phyloP scores from a whole-genome alignment of 106 monocot genomes.

The Amphibolis antarctica region DNA sequence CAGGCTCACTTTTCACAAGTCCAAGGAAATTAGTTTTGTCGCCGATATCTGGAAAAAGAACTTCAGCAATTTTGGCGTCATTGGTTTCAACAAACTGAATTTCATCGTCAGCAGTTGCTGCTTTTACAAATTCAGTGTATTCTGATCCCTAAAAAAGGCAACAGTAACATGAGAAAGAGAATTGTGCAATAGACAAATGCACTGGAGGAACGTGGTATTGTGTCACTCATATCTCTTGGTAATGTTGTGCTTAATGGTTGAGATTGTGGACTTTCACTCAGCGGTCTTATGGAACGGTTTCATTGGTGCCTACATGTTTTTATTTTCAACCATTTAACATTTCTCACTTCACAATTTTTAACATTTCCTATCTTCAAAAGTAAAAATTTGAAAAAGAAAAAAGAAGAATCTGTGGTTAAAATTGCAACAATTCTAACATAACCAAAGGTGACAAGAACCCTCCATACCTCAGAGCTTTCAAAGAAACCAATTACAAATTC shows the following conservation, averaged over 20 bases:
- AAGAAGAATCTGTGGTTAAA: not conserved
- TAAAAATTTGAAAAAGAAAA: no score
- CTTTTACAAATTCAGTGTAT: constrained; percentile 77
- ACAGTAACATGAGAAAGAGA: not conserved
- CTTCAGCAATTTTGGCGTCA: constrained; percentile 45
- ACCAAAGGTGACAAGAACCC: not conserved
- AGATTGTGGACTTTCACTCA: no score
- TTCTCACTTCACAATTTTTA: no score
- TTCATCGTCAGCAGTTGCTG: constrained; percentile 59
- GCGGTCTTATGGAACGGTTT: no score
- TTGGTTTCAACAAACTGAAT: constrained; percentile 78
- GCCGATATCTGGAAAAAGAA: constrained; percentile 59
- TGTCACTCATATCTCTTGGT: no score
- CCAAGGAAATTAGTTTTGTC: constrained; percentile 49
- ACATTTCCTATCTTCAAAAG: no score
- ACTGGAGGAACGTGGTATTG: no score
- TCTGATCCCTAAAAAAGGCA: constrained; percentile 38
- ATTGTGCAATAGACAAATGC: no score
- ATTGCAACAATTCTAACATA: not conserved
- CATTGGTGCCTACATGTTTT: no score
- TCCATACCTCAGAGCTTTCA: constrained; percentile 52
- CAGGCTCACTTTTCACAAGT: constrained; percentile 81
- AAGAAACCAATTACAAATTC: constrained; percentile 67
- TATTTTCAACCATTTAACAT: no score
- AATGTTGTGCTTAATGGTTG: no score